Evolutionary conservation across 2,329 filamentous ascomycete species (phyloP).

Genomic region (Microdochium trichocladiopsis): DNA sequence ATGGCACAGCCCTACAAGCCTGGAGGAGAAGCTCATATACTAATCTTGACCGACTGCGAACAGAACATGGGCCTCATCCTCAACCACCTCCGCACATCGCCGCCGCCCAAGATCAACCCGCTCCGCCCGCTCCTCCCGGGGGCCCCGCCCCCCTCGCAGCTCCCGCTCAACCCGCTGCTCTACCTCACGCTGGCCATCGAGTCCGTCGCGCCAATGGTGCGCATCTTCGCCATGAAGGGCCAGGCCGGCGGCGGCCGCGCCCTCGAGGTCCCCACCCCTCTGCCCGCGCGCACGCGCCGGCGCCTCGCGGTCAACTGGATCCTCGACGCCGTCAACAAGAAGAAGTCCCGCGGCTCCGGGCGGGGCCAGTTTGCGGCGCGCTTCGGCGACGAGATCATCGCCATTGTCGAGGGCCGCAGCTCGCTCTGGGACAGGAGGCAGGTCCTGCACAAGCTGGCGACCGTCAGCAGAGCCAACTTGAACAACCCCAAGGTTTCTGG

Average conservation of each 20-base stretch:
- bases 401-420: slow-evolving; percentile 81
- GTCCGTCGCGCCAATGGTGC: slow-evolving; percentile 82
- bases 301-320: slow-evolving; percentile 84
- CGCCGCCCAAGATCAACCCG: slow-evolving; percentile 70
- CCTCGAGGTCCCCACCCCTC: slow-evolving; percentile 74
- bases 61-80: slow-evolving; percentile 84
- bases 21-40: no score
- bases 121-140: slow-evolving; percentile 67
- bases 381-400: slow-evolving; percentile 79
- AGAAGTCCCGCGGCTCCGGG: slow-evolving; percentile 64
- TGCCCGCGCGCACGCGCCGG: slow-evolving; percentile 68
- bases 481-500: slow-evolving; percentile 20
- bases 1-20: no score
- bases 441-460: slow-evolving; percentile 72
- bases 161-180: slow-evolving; percentile 81
- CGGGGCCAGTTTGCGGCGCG: slow-evolving; percentile 66
- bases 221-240: slow-evolving; percentile 68
- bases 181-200: slow-evolving; percentile 91
- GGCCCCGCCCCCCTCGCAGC: slow-evolving; percentile 66
- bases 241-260: slow-evolving; percentile 80
- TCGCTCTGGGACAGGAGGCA: slow-evolving; percentile 76
- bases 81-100: slow-evolving; percentile 74
- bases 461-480: slow-evolving; percentile 70
- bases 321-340: slow-evolving; percentile 73
- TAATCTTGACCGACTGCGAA: slow-evolving; percentile 5